Base-by-base conservation (phyloP, 1,284 basidiomycete genomes). In the Mycosarcoma maydis region DNA sequence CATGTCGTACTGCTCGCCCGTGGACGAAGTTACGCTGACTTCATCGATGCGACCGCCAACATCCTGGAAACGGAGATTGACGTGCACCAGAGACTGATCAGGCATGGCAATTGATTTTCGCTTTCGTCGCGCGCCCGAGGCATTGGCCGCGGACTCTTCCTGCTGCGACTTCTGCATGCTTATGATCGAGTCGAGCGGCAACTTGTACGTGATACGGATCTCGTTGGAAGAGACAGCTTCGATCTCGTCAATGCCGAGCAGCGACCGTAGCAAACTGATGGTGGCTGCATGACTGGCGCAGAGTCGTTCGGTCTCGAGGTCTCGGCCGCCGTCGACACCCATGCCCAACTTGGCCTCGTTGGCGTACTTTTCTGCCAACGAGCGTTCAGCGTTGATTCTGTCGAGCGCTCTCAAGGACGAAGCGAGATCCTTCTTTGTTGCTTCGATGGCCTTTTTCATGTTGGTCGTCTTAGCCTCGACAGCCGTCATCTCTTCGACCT, bases 301-400 rank as follows among this genome's bases (percentile, higher is more conserved):
- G 16, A 73, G 52, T 14, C 71, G 58, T 50, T 77, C 76, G 11
- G 70, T 67, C 53, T 74, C 69, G 43, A 75, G 62, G 29, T 77
- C 76, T 26, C 76, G 66, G 2, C 72, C 72, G 19, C 72, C 67
- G 27, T 74, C 72, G 19, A 68, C 64, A 13, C 73, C 72, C 61
- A 69, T 70, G 24, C 76, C 73, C 43, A 74, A 52, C 67, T 66
- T 64, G 34, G 72, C 76, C 37, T 77, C 73, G 53, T 69, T 73
- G 27, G 76, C 76, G 33, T 57, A 65, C 54, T 74, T 76, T 45
- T 77, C 76, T 1, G 74, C 76, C 16, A 69, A 60, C 5, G 69
- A 68, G 10, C 76, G 73, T 33, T 77, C 76, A 34, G 65, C 61
- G 39, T 71, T 71, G 51, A 77, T 73, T 22, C 69, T 53, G 50